Conservation (phyloP, 805 yeast genomes). For the Wickerhamomyces bovis region DNA sequence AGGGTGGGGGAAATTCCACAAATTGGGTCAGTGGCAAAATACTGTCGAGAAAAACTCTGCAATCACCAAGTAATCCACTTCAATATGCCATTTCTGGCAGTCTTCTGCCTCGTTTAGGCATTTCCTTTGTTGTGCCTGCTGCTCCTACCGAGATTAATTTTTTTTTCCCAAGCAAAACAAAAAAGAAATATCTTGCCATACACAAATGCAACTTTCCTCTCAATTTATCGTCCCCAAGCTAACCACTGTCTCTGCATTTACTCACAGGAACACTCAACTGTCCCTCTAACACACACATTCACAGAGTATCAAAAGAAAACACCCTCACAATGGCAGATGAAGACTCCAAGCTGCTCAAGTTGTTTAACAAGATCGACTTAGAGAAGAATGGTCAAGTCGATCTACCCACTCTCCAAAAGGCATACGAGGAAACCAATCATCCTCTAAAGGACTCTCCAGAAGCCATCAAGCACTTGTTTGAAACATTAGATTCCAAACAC, state of each 20-base stretch:
- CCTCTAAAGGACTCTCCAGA: conserved; percentile 58
- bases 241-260: background rate
- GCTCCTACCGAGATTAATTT: background rate
- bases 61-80: background rate
- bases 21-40: background rate
- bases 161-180: background rate
- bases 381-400: conserved; percentile 32
- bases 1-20: background rate
- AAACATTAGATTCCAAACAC: conserved; percentile 50
- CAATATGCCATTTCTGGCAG: background rate
- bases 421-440: conserved; percentile 42
- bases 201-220: background rate
- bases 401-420: conserved; percentile 29
- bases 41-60: background rate
- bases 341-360: conserved; percentile 10
- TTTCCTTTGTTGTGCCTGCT: background rate
- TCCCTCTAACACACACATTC: background rate
- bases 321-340: conserved; percentile 2
- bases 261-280: background rate
- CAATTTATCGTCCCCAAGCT: background rate
- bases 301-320: background rate
- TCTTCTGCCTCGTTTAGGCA: background rate
- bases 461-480: conserved; percentile 51
- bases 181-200: background rate
- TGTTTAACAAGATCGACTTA: conserved; percentile 41